Conservation (phyloP, 208 protist species). For the Zelonia costaricensis region DNA sequence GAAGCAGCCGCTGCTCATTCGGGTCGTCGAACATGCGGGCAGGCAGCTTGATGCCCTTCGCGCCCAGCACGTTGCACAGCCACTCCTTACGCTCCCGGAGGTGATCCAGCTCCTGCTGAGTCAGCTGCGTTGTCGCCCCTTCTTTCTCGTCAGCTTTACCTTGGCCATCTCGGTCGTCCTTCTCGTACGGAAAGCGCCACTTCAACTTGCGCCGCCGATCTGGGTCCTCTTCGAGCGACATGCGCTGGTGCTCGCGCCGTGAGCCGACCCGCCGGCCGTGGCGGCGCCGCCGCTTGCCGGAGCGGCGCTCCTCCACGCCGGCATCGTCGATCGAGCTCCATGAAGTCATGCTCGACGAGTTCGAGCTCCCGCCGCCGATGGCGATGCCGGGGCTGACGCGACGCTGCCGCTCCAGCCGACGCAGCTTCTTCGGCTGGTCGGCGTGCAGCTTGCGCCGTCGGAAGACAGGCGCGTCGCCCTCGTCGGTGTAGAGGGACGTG, state of each 20-base stretch:
- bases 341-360: slow-evolving; percentile 30
- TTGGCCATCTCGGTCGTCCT: not conserved
- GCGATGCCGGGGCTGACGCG: slow-evolving; percentile 14
- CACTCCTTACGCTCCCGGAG: slow-evolving; percentile 37
- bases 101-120: slow-evolving; percentile 30
- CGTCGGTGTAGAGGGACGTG: slow-evolving; percentile 23
- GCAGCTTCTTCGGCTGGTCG: slow-evolving; percentile 29
- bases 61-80: slow-evolving; percentile 40
- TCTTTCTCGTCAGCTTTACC: too few relatives aligned
- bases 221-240: not conserved
- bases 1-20: slow-evolving; percentile 42
- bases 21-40: slow-evolving; percentile 38
- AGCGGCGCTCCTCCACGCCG: slow-evolving; percentile 10
- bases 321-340: slow-evolving; percentile 39
- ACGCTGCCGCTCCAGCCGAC: slow-evolving; percentile 29
- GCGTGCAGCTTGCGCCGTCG: slow-evolving; percentile 27
- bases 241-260: slow-evolving; percentile 10
- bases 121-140: slow-evolving; percentile 32
- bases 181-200: not conserved
- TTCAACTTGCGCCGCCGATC: not conserved
- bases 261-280: slow-evolving; percentile 18
- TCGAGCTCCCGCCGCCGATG: slow-evolving; percentile 2
- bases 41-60: slow-evolving; percentile 47
- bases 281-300: slow-evolving; percentile 17
- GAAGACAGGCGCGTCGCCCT: slow-evolving; percentile 10